These are phyloP conservation scores for Boletus huronensis DNA, from an alignment of 768 basidiomycete species.

Conservation along the genomic window DNA sequence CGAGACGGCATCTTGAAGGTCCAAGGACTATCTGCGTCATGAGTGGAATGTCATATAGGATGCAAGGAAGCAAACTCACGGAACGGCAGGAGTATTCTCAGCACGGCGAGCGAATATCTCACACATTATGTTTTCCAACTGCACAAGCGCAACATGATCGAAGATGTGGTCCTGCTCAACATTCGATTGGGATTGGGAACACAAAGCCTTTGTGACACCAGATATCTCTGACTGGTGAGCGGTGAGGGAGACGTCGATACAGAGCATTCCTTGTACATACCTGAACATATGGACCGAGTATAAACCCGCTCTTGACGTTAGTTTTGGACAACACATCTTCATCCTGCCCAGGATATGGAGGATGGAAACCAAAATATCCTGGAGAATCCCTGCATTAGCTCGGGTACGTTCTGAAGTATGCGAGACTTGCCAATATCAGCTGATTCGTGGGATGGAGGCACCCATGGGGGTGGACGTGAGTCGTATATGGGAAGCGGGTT, in stretches of 20 bases:
- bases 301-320: constrained; percentile 66
- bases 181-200: constrained; percentile 12
- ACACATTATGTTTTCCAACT: constrained; percentile 72
- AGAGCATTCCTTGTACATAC: constrained; percentile 38
- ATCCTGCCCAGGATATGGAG: constrained; percentile 69
- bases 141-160: constrained; percentile 48
- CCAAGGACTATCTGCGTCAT: constrained; percentile 37
- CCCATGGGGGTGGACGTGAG: constrained; percentile 68
- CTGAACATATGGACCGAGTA: constrained; percentile 49
- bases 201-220: constrained; percentile 12
- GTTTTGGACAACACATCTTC: constrained; percentile 67
- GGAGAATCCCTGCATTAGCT: not conserved
- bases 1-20: constrained; percentile 80
- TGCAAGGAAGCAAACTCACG: constrained; percentile 44
- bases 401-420: not conserved
- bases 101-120: constrained; percentile 66
- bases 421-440: constrained; percentile 63
- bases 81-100: constrained; percentile 53
- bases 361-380: constrained; percentile 79
- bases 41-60: not conserved
- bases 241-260: not conserved
- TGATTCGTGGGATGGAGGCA: constrained; percentile 59
- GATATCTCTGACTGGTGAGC: constrained; percentile 22
- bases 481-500: constrained; percentile 52
- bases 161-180: constrained; percentile 44